Evolutionary conservation across 2,329 filamentous ascomycete species (phyloP).

Genomic region (Cytospora paraplurivora): DNA sequence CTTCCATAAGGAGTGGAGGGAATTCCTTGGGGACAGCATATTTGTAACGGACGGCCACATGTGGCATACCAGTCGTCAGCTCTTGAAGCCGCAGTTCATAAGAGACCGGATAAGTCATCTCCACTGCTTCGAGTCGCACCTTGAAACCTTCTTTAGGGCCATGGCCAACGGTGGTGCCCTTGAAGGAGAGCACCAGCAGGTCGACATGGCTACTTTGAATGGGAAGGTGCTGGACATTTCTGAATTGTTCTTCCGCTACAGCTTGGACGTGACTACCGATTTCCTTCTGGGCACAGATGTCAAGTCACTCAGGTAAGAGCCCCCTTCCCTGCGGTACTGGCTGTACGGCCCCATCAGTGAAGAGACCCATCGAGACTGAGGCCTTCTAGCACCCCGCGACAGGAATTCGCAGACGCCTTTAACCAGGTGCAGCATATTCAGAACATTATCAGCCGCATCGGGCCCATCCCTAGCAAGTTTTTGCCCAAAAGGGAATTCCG

Average conservation of each 20-base stretch:
- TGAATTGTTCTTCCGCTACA: slow-evolving; percentile 81
- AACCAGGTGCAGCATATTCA: slow-evolving; percentile 76
- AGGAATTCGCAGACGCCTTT: slow-evolving; percentile 80
- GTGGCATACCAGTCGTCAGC: slow-evolving; percentile 80
- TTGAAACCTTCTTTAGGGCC: slow-evolving; percentile 70
- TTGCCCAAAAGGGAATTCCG: slow-evolving; percentile 69
- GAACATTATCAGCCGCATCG: slow-evolving; percentile 64
- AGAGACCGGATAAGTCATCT: slow-evolving; percentile 82
- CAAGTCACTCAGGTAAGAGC: slow-evolving; percentile 56
- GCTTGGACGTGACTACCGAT: slow-evolving; percentile 82
- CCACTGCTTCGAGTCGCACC: slow-evolving; percentile 77
- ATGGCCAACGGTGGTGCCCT: slow-evolving; percentile 62
- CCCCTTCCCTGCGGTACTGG: background rate
- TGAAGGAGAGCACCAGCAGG: slow-evolving; percentile 61
- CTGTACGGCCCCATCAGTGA: background rate
- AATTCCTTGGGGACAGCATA: slow-evolving; percentile 75
- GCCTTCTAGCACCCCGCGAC: slow-evolving; percentile 52
- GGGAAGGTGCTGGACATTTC: slow-evolving; percentile 68
- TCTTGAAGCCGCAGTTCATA: slow-evolving; percentile 85
- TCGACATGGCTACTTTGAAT: slow-evolving; percentile 64
- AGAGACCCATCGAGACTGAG: slow-evolving; percentile 10
- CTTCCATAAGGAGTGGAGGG: slow-evolving; percentile 75
- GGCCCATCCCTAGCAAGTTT: slow-evolving; percentile 59
- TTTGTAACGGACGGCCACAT: slow-evolving; percentile 76
- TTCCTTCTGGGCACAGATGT: slow-evolving; percentile 82